phyloP scores from a whole-genome alignment of 2,329 filamentous ascomycete genomes.

The Colletotrichum sp. region DNA sequence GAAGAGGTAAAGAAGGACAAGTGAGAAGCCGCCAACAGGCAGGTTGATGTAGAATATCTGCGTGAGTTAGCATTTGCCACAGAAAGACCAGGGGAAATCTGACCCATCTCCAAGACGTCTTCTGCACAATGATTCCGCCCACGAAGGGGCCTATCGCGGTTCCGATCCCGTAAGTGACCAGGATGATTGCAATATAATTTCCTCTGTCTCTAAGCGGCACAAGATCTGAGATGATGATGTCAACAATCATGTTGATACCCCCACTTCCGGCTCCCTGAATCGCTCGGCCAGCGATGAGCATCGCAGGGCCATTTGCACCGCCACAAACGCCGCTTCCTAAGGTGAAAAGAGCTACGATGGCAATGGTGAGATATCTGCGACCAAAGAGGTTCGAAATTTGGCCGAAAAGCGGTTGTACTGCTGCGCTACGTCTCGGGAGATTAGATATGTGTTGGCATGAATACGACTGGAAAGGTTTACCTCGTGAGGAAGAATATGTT shows the following conservation, averaged over 20 bases:
- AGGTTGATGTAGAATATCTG: conserved; percentile 50
- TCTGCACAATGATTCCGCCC: conserved; percentile 30
- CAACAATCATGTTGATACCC: conserved; percentile 37
- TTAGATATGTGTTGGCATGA: not conserved
- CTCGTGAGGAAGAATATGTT: conserved; percentile 27
- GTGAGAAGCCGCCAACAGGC: conserved; percentile 33
- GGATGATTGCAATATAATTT: conserved; percentile 39
- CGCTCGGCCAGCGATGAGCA: conserved; percentile 53
- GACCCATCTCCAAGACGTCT: conserved; percentile 45
- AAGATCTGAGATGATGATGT: conserved; percentile 47
- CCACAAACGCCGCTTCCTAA: conserved; percentile 59
- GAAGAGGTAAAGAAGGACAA: conserved; percentile 13
- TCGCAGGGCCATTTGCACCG: conserved; percentile 42
- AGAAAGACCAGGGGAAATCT: not conserved
- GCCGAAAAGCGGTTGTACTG: conserved; percentile 54
- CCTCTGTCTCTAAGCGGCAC: conserved; percentile 52
- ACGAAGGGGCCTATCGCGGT: conserved; percentile 36
- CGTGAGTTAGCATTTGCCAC: not conserved
- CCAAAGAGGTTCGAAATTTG: conserved; percentile 60
- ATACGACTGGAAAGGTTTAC: not conserved
- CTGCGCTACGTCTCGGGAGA: conserved; percentile 18
- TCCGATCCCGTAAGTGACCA: conserved; percentile 36
- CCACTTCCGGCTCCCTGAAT: conserved; percentile 53
- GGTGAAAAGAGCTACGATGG: conserved; percentile 49
- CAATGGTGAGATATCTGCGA: conserved; percentile 44